Percentiles rank a stretch among this genome's conserved stretches.
Evolutionary conservation across 352 stramenopile species (phyloP).

Genomic region (Globisporangium perplexum): DNA sequence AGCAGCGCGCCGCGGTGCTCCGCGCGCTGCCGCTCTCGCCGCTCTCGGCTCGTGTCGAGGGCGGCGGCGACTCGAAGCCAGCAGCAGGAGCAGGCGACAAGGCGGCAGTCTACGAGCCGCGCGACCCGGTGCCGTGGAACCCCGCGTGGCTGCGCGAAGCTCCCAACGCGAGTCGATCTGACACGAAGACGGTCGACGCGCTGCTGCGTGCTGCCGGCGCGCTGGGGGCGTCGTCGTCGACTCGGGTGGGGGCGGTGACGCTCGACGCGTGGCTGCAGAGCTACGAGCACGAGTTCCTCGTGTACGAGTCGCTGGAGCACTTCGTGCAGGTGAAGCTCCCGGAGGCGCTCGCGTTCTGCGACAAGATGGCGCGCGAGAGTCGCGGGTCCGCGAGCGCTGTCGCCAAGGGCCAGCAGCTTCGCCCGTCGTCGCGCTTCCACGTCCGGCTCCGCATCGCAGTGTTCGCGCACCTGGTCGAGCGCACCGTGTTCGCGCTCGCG

Average conservation of each 20-base stretch:
- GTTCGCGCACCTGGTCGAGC: slow-evolving; percentile 40
- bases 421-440: slow-evolving; percentile 24
- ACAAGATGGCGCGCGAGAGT: slow-evolving; percentile 31
- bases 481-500: slow-evolving; percentile 24
- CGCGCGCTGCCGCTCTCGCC: slow-evolving; percentile 26
- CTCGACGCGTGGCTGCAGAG: slow-evolving; percentile 37
- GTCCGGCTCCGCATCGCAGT: slow-evolving; percentile 36
- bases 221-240: slow-evolving; percentile 3
- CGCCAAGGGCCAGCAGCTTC: background rate
- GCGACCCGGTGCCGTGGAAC: slow-evolving; percentile 23
- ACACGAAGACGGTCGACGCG: slow-evolving; percentile 5
- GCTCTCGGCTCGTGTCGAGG: slow-evolving; percentile 7
- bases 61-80: background rate
- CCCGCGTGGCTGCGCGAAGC: slow-evolving; percentile 18
- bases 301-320: slow-evolving; percentile 43
- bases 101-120: background rate
- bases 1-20: slow-evolving; percentile 23
- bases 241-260: slow-evolving; percentile 13
- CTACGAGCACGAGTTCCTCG: slow-evolving; percentile 37
- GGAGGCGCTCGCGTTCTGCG: slow-evolving; percentile 36
- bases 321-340: slow-evolving; percentile 45
- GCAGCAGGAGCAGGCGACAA: background rate
- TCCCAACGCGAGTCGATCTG: background rate
- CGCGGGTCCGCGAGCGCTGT: background rate
- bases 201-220: slow-evolving; percentile 3